A percentile compares a stretch with the other conserved stretches of the same genome.
Evolutionary conservation across 73 alveolate species (phyloP).

Genomic region (Paramecium caudatum): DNA sequence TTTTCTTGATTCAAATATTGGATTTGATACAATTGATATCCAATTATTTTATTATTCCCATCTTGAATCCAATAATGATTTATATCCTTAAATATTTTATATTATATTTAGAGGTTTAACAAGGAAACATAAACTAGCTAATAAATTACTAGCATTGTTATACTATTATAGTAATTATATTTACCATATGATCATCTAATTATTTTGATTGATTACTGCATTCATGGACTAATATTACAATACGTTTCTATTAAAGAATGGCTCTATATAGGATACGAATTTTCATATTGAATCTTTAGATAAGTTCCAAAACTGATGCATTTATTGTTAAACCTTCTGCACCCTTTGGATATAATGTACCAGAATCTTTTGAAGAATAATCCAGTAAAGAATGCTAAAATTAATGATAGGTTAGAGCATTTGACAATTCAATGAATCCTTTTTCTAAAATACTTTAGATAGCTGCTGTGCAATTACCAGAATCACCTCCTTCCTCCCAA

Average conservation of each 20-base stretch:
- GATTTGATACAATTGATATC: slow-evolving; percentile 57
- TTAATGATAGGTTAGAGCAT: not conserved
- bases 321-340: slow-evolving; percentile 31
- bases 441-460: not conserved
- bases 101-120: slow-evolving; percentile 41
- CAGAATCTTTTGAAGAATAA: slow-evolving; percentile 20
- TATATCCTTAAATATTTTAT: slow-evolving; percentile 19
- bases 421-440: not conserved
- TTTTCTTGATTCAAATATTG: slow-evolving; percentile 55
- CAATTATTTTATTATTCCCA: slow-evolving; percentile 50
- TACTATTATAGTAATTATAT: not conserved
- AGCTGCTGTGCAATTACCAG: not conserved
- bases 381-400: slow-evolving; percentile 35
- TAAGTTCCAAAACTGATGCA: not conserved
- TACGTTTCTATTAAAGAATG: slow-evolving; percentile 22
- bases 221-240: slow-evolving; percentile 36
- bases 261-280: slow-evolving; percentile 48
- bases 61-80: slow-evolving; percentile 31
- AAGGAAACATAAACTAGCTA: not conserved
- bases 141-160: not conserved
- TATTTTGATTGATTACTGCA: not conserved
- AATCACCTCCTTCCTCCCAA: slow-evolving; percentile 2
- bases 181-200: slow-evolving; percentile 18
- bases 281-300: slow-evolving; percentile 27
- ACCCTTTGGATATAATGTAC: slow-evolving; percentile 8